phyloP scores from a whole-genome alignment of 768 basidiomycete species.

The Pleurotus tuoliensis region DNA sequence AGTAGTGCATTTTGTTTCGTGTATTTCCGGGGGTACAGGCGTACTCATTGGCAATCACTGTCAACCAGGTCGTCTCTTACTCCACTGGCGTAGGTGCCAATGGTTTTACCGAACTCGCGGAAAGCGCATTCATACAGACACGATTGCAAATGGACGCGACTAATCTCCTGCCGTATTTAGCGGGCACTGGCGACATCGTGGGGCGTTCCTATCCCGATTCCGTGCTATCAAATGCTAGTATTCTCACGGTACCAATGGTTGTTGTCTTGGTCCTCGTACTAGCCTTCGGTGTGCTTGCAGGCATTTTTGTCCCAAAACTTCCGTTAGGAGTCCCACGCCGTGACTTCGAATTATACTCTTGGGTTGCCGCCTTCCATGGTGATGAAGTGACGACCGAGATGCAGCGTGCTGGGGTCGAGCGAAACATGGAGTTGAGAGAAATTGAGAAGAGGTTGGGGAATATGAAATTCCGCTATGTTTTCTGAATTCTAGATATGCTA shows the following conservation, averaged over 20 bases:
- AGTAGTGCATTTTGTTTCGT: not conserved
- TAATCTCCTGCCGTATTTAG: constrained; percentile 38
- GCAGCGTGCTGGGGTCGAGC: not conserved
- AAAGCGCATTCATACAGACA: constrained; percentile 24
- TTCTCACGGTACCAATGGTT: not conserved
- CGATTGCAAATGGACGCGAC: constrained; percentile 33
- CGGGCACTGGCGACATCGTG: constrained; percentile 31
- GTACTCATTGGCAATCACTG: not conserved
- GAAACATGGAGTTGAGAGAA: constrained; percentile 6
- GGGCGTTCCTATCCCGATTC: constrained; percentile 32
- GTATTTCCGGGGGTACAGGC: not conserved
- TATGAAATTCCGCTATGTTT: constrained; percentile 6
- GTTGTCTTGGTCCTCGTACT: constrained; percentile 1
- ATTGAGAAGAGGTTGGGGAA: constrained; percentile 6
- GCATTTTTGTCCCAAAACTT: constrained; percentile 8
- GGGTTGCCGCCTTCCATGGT: constrained; percentile 3
- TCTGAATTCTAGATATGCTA: not conserved
- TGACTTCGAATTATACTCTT: constrained; percentile 4
- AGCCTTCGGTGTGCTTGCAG: constrained; percentile 2
- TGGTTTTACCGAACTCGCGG: constrained; percentile 35
- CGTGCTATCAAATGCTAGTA: constrained; percentile 12
- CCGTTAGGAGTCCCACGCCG: constrained; percentile 1
- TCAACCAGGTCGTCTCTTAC: constrained; percentile 30
- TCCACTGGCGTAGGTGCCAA: constrained; percentile 31
- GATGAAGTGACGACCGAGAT: constrained; percentile 3